Evolutionary conservation across 1,139 yeast species (phyloP), one percentile per base, ranked within the genome.

Genomic region (Kluyveromyces sp.): DNA sequence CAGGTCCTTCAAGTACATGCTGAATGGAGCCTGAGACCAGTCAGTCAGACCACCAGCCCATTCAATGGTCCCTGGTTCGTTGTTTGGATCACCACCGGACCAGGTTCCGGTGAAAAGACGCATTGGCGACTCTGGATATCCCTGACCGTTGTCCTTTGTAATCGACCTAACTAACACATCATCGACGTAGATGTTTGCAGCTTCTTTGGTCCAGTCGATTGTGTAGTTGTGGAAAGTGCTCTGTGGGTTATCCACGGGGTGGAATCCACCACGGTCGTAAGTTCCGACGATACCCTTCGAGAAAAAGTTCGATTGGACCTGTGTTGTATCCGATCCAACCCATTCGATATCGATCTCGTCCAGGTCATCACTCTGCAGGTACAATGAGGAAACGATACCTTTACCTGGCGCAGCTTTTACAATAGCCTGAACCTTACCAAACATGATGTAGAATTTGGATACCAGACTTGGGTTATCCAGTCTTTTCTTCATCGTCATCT

Each of bases 341-440:
- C 92, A 80, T 63, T 87, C 96, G 42, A 85, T 64, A 66, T 87
- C 96, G 38, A 87, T 78, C 66, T 87, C 96, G 63, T 87, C 96
- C 50, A 81, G 68, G 55, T 83, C 94, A 61, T 87, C 95, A 53
- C 88, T 80, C 62, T 86, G 94, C 48, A 87, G 69, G 53, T 80
- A 86, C 56, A 86, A 80, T 2, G 89, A 79, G 0, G 95, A 83
- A 18, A 87, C 77, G 33, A 87, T 73, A 48, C 95, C 96, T 36
- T 64, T 64, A 20, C 95, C 95, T 17, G 73, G 66, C 3, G 92
- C 88, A 15, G 92, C 83, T 59, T 80, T 75, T 48, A 84, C 61
- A 2, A 70, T 72, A 8, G 80, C 88, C 60, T 85, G 94, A 17
- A 86, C 77, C 52, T 78, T 78, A 43, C 96, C 96, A 64, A 80